These are phyloP conservation scores for Nigrograna mackinnonii DNA, from an alignment of 2,329 filamentous ascomycete genomes.

Conservation along the genomic window DNA sequence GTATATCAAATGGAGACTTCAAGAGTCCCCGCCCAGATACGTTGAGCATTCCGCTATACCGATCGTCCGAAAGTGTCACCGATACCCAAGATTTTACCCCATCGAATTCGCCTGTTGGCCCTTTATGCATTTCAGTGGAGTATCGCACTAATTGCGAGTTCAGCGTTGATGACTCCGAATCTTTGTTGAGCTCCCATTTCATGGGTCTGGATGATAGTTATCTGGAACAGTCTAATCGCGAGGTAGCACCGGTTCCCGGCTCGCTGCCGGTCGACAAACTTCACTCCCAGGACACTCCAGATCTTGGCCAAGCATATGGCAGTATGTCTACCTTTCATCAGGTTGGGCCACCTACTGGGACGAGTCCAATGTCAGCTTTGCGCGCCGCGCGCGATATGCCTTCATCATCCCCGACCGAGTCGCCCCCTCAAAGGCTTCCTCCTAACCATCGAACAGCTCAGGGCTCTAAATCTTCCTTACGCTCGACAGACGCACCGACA, in stretches of 20 bases:
- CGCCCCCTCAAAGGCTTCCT: slow-evolving; percentile 54
- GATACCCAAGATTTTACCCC: slow-evolving; percentile 81
- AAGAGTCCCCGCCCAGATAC: slow-evolving; percentile 64
- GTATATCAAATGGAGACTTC: slow-evolving; percentile 68
- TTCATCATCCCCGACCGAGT: slow-evolving; percentile 54
- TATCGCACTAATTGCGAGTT: slow-evolving; percentile 92
- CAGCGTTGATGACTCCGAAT: slow-evolving; percentile 87
- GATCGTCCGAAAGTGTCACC: slow-evolving; percentile 55
- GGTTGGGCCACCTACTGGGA: slow-evolving; percentile 74
- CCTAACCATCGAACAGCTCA: slow-evolving; percentile 50
- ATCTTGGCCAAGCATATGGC: slow-evolving; percentile 81
- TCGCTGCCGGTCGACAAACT: slow-evolving; percentile 71
- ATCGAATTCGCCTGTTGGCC: slow-evolving; percentile 83
- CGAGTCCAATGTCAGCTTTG: slow-evolving; percentile 84
- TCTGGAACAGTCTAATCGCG: slow-evolving; percentile 72
- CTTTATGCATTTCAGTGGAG: slow-evolving; percentile 77
- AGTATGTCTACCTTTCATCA: slow-evolving; percentile 86
- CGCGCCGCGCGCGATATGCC: slow-evolving; percentile 66
- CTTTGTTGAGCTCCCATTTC: slow-evolving; percentile 87
- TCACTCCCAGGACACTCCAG: slow-evolving; percentile 52
- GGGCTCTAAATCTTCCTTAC: slow-evolving; percentile 53
- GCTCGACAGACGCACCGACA: slow-evolving; percentile 54
- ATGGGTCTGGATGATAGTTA: slow-evolving; percentile 89
- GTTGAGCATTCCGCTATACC: slow-evolving; percentile 71
- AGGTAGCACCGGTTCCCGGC: slow-evolving; percentile 61